Conservation (phyloP, 139 green algal species). For the Tetradesmus lagerheimii region DNA sequence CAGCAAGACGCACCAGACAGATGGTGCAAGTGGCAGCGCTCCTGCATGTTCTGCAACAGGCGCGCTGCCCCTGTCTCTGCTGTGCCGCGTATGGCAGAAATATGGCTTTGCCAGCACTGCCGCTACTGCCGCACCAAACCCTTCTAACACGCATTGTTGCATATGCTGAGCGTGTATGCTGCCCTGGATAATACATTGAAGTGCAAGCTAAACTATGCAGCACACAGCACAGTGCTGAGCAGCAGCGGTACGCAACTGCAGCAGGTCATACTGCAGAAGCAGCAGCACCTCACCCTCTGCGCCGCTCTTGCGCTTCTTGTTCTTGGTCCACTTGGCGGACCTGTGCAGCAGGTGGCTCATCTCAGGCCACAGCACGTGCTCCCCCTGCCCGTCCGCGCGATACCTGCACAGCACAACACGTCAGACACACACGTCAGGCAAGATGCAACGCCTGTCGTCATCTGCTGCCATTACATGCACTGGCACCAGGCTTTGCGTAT, state of each 20-base stretch:
- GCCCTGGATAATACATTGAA: too few species aligned
- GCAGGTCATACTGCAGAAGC: not conserved
- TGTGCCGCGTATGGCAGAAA: too few species aligned
- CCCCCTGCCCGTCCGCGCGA: not conserved
- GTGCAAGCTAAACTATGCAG: too few species aligned
- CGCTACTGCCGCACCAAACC: too few species aligned
- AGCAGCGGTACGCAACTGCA: not conserved
- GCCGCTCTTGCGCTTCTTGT: conserved; percentile 7
- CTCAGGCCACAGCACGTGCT: conserved; percentile 33
- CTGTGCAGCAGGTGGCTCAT: not conserved
- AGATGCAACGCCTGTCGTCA: not conserved
- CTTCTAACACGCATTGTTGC: too few species aligned
- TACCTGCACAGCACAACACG: not conserved
- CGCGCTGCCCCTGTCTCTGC: too few species aligned
- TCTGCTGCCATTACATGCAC: not conserved
- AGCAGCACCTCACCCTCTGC: not conserved
- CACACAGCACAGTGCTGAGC: not conserved
- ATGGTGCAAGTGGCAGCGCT: too few species aligned
- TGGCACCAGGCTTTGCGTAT: not conserved
- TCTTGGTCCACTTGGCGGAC: not conserved
- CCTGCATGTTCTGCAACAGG: too few species aligned
- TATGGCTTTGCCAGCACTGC: too few species aligned
- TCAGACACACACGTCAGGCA: not conserved
- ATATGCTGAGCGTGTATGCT: too few species aligned
- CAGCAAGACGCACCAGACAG: too few species aligned